phyloP scores from a whole-genome alignment of 495 filamentous ascomycete species.

The Penicillium tannophilum region DNA sequence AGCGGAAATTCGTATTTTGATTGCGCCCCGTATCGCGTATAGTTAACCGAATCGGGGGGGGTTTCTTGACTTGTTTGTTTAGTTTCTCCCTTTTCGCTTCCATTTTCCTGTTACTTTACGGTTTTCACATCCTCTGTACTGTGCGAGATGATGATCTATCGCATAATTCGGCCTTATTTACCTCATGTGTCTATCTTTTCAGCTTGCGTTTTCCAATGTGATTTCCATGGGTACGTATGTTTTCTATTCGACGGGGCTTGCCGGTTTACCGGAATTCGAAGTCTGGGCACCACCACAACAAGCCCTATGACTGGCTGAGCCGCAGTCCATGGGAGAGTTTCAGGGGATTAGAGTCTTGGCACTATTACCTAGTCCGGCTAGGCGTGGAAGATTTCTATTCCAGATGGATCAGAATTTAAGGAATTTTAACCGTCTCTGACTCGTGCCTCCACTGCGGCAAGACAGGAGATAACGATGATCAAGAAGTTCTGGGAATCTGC shows the following conservation, averaged over 20 bases:
- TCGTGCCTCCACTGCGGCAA: neutral
- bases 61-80: neutral
- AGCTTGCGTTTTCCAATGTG: neutral
- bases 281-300: neutral
- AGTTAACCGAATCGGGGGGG: neutral
- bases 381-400: no score
- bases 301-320: slow-evolving; percentile 2
- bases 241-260: neutral
- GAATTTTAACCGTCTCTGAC: neutral
- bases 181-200: neutral
- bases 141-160: no score
- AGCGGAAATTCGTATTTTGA: neutral
- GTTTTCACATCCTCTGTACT: no score
- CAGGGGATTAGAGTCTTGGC: neutral
- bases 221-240: neutral
- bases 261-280: neutral
- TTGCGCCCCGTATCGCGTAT: slow-evolving; percentile 1
- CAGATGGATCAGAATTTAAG: neutral
- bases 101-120: no score
- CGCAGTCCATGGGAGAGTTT: neutral
- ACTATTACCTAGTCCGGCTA: neutral
- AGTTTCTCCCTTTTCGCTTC: no score
- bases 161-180: neutral
- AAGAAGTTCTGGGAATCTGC: neutral
- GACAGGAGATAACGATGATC: neutral